Evolutionary conservation across 2,329 filamentous ascomycete species (phyloP).

Genomic region (Aspergillus awamori): DNA sequence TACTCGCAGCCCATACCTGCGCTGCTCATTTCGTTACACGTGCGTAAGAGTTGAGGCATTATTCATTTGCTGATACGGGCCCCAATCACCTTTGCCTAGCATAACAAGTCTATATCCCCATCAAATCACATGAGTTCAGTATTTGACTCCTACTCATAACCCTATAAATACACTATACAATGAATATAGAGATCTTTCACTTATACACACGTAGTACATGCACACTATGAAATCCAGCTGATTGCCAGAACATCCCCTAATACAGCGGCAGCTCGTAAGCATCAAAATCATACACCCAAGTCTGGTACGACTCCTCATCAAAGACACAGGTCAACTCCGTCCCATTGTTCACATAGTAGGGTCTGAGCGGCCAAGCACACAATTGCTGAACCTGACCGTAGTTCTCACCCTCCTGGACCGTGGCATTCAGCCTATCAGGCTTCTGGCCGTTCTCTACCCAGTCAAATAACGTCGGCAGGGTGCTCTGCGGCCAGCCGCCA

Average conservation of each 20-base stretch:
- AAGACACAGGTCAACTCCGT: conserved; percentile 16
- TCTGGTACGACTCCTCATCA: conserved; percentile 8
- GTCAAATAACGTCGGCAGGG: conserved; percentile 51
- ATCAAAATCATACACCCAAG: neutral
- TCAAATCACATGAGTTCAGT: no score
- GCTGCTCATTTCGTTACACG: no score
- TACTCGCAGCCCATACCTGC: neutral
- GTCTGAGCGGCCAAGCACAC: conserved; percentile 38
- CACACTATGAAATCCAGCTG: no score
- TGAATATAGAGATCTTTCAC: no score
- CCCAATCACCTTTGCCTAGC: no score
- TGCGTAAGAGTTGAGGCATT: no score
- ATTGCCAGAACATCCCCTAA: neutral
- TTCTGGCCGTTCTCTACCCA: conserved; percentile 56
- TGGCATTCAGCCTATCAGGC: conserved; percentile 50
- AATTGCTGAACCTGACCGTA: conserved; percentile 36
- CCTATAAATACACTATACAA: neutral
- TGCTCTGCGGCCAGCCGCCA: conserved; percentile 50
- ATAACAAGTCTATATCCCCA: no score
- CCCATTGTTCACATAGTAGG: conserved; percentile 31
- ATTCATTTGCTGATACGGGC: no score
- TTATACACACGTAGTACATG: no score
- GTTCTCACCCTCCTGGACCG: conserved; percentile 35
- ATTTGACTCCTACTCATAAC: neutral
- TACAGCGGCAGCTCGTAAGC: neutral